Conservation (phyloP, 306 rosid species). For the Trichosanthes cucumerina region DNA sequence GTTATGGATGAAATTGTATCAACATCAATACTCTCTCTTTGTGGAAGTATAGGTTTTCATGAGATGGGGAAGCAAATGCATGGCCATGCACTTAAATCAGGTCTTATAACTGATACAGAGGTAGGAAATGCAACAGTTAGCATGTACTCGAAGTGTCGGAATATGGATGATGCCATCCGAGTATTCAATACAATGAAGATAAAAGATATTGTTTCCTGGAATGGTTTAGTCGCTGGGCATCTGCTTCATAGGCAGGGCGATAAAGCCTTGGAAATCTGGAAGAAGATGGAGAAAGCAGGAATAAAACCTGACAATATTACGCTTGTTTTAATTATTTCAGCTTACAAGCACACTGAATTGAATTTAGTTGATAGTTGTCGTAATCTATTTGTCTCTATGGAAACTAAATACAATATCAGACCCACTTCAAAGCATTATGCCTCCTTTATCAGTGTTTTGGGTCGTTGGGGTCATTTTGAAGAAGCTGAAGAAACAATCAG, state of each 20-base stretch:
- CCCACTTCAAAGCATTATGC: constrained; percentile 60
- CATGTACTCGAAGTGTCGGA: constrained; percentile 86
- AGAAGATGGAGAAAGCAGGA: constrained; percentile 55
- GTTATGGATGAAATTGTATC: constrained; percentile 58
- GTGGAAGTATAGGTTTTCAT: constrained; percentile 58
- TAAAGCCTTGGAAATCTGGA: constrained; percentile 55
- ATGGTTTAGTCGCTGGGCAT: constrained; percentile 62
- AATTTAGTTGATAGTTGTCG: constrained; percentile 59
- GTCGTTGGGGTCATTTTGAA: constrained; percentile 69
- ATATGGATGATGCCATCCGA: constrained; percentile 48
- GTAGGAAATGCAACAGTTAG: constrained; percentile 64
- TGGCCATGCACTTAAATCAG: constrained; percentile 46
- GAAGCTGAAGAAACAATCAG: constrained; percentile 64
- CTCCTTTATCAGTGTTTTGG: constrained; percentile 70
- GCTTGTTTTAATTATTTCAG: constrained; percentile 57
- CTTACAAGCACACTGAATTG: constrained; percentile 46
- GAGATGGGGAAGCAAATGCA: constrained; percentile 84
- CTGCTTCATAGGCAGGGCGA: constrained; percentile 64
- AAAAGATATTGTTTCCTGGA: constrained; percentile 67
- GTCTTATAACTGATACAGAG: constrained; percentile 40
- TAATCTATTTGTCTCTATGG: constrained; percentile 49
- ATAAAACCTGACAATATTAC: constrained; percentile 50
- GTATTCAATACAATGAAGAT: constrained; percentile 37
- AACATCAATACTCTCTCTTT: constrained; percentile 48
- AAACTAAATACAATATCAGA: constrained; percentile 32